Conservation (phyloP, 495 filamentous ascomycete genomes). For the Penicillium angulare region DNA sequence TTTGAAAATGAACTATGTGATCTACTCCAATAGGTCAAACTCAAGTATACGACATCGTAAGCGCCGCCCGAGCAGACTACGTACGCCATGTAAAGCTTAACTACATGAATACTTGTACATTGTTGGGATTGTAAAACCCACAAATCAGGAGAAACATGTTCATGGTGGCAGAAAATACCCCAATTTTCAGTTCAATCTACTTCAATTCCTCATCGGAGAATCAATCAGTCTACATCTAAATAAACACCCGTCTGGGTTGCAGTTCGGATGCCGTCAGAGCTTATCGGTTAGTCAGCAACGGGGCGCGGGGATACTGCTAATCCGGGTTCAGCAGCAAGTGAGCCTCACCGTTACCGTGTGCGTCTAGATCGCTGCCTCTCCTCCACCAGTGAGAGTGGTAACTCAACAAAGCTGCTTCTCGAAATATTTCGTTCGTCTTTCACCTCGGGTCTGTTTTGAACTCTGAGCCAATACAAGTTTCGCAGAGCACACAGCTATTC, state of each 20-base stretch:
- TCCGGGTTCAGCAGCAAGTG: constrained; percentile 13
- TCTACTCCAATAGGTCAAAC: no score
- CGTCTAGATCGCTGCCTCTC: constrained; percentile 6
- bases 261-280: not conserved
- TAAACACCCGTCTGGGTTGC: not conserved
- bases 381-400: not conserved
- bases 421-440: not conserved
- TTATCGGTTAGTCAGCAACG: not conserved
- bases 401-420: not conserved
- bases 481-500: not conserved
- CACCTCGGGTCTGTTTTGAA: not conserved
- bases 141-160: no score
- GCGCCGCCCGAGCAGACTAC: no score
- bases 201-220: not conserved
- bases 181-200: no score
- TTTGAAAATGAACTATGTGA: not conserved
- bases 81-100: no score
- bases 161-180: no score
- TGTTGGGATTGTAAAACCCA: no score
- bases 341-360: constrained; percentile 17
- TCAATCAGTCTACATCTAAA: not conserved
- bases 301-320: constrained; percentile 11
- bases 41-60: no score
- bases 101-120: no score
- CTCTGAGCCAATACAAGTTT: not conserved